Conservation (phyloP, 805 yeast genomes). For the Kodamaea leandrae region DNA sequence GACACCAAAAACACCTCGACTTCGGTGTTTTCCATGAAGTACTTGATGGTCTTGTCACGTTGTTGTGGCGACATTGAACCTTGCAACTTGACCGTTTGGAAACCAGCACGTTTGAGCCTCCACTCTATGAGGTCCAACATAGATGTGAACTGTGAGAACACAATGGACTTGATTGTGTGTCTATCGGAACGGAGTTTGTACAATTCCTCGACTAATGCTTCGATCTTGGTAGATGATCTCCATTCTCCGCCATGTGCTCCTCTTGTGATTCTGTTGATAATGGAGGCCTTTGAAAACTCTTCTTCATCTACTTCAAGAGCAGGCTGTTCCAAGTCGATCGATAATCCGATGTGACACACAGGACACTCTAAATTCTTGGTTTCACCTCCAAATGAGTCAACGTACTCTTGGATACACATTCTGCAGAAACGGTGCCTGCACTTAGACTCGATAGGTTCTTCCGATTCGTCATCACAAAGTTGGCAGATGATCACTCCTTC, state of each 20-base stretch:
- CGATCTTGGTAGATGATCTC: slow-evolving; percentile 95
- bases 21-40: slow-evolving; percentile 87
- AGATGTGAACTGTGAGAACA: slow-evolving; percentile 94
- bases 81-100: slow-evolving; percentile 87
- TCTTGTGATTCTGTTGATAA: slow-evolving; percentile 85
- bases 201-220: slow-evolving; percentile 90
- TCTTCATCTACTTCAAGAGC: slow-evolving; percentile 70
- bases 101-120: slow-evolving; percentile 93
- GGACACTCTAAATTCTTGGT: slow-evolving; percentile 75
- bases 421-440: slow-evolving; percentile 95
- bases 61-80: slow-evolving; percentile 98
- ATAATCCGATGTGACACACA: slow-evolving; percentile 89
- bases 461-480: slow-evolving; percentile 96
- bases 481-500: slow-evolving; percentile 75
- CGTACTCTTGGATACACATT: slow-evolving; percentile 85
- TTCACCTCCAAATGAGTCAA: slow-evolving; percentile 72
- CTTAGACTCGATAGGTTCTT: slow-evolving; percentile 91
- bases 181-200: slow-evolving; percentile 82
- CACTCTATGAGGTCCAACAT: slow-evolving; percentile 96
- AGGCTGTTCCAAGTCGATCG: slow-evolving; percentile 87
- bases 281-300: slow-evolving; percentile 59
- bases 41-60: slow-evolving; percentile 84
- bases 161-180: slow-evolving; percentile 91
- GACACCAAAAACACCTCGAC: slow-evolving; percentile 95
- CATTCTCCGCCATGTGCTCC: slow-evolving; percentile 68